Base-by-base conservation (phyloP, 179 eudicot genomes). In the Patellifolia procumbens region DNA sequence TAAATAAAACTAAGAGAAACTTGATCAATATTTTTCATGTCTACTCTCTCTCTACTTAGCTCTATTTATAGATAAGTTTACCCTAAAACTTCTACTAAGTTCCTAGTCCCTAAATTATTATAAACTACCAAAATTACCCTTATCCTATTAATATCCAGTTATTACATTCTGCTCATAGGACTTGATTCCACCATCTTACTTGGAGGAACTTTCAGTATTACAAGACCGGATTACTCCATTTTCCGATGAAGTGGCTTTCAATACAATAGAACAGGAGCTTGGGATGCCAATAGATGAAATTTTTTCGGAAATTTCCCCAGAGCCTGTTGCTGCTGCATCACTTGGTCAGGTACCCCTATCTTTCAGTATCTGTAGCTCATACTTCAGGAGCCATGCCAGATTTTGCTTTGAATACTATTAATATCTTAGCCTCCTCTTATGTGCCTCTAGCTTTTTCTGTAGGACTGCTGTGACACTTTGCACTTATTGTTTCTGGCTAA, bases 321-420 rank as follows among this genome's bases (percentile, higher is more conserved):
- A 85, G 79, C 97, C 99, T 65, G 89, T 93, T 34, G 99, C 99
- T 72, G 99, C 99, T 67, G 99, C 99, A 74, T 95, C 99, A 64
- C 95, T 95, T 68, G 99, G 99, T 61, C 99, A 95, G 99, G 99
- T 91, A 76, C n/a, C n/a, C n/a, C n/a, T n/a, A n/a, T n/a, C n/a
- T n/a, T n/a, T n/a, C n/a, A n/a, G n/a, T n/a, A n/a, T n/a, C n/a
- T n/a, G n/a, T n/a, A n/a, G 51, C 29, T 19, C 48, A 39, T 73
- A 19, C 76, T 60, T 60, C 34, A 72, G 24, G 59, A 53, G 68
- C 1, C 76, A 74, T 60, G 32, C 10, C 15, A 20, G 10, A 39
- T n/a, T 39, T 35, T 62, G 67, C 67, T 15, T 4, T 56, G 16
- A 62, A 9, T 35, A 16, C 24, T 39, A 60, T 37, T 72, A 7